Evolutionary conservation across 169 alveolate genomes (phyloP).

Genomic region (Fabrea salina): DNA sequence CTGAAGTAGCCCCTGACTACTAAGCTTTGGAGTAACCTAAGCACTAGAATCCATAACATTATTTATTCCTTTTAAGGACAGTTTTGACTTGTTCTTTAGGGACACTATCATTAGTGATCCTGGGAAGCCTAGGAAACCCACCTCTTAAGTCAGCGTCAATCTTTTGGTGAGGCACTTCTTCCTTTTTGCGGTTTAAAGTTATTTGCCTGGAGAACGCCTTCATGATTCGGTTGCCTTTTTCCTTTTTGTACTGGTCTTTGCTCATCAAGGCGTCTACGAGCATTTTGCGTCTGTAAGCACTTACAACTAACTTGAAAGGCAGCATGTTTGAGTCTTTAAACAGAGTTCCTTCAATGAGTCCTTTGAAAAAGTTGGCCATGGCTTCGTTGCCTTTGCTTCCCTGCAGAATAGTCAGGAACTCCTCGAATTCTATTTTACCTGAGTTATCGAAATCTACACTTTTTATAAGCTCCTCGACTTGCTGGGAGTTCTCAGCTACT

Average conservation of each 20-base stretch:
- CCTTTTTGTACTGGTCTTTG: constrained; percentile 24
- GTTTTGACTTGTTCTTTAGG: background rate
- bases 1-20: constrained; percentile 56
- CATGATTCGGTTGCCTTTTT: constrained; percentile 56
- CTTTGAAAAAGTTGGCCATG: constrained; percentile 61
- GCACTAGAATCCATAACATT: constrained; percentile 25
- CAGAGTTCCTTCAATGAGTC: constrained; percentile 46
- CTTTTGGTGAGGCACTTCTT: background rate
- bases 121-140: constrained; percentile 32
- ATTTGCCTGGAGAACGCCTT: constrained; percentile 49
- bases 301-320: constrained; percentile 47
- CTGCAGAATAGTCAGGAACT: constrained; percentile 60
- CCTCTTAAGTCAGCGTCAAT: background rate
- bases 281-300: constrained; percentile 48
- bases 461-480: constrained; percentile 52
- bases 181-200: constrained; percentile 32
- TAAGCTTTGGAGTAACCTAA: constrained; percentile 50
- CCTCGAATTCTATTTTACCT: constrained; percentile 59
- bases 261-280: constrained; percentile 57
- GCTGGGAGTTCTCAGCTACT: constrained; percentile 52
- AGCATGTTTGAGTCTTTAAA: constrained; percentile 38
- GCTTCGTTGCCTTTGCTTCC: constrained; percentile 60
- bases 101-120: background rate
- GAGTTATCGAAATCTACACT: constrained; percentile 65
- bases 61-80: background rate